Evolutionary conservation across 2,329 filamentous ascomycete genomes (phyloP).

Genomic region (Pseudogymnoascus sp.): DNA sequence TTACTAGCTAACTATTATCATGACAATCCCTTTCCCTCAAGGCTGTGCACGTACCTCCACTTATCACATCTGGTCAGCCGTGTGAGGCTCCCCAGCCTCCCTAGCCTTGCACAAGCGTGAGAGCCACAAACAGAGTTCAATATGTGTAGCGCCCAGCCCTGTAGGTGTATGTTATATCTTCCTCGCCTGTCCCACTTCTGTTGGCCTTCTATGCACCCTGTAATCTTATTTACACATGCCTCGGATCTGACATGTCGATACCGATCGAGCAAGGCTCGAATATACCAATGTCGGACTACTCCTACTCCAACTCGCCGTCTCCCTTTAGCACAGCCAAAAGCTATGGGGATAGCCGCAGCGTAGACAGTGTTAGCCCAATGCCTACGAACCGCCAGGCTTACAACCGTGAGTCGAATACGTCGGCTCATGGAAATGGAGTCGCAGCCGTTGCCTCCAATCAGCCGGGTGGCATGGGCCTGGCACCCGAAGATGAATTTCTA

Average conservation of each 20-base stretch:
- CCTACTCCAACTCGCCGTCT: not conserved
- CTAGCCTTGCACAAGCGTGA: not conserved
- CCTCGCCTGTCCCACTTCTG: not conserved
- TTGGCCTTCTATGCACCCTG: not conserved
- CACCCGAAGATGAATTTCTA: not conserved
- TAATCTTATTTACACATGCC: not conserved
- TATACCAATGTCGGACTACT: not conserved
- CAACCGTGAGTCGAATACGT: not conserved
- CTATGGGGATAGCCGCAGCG: not conserved
- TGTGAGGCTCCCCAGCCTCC: not conserved
- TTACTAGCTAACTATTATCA: not conserved
- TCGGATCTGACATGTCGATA: not conserved
- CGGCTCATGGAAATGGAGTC: not conserved
- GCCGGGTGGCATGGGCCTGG: constrained; percentile 8
- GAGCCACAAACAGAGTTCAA: not conserved
- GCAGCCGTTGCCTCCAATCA: not conserved
- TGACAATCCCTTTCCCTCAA: not conserved
- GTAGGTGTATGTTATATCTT: not conserved
- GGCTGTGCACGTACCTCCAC: not conserved
- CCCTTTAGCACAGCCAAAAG: not conserved
- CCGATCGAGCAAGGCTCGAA: not conserved
- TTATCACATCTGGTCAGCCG: not conserved
- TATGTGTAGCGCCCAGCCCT: not conserved
- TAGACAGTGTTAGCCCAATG: not conserved
- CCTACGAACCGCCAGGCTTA: not conserved